A percentile compares a stretch with the other conserved stretches of the same genome.
These are phyloP conservation scores for Apiospora arundinis DNA, from an alignment of 2,329 filamentous ascomycete species.

Conservation along the genomic window DNA sequence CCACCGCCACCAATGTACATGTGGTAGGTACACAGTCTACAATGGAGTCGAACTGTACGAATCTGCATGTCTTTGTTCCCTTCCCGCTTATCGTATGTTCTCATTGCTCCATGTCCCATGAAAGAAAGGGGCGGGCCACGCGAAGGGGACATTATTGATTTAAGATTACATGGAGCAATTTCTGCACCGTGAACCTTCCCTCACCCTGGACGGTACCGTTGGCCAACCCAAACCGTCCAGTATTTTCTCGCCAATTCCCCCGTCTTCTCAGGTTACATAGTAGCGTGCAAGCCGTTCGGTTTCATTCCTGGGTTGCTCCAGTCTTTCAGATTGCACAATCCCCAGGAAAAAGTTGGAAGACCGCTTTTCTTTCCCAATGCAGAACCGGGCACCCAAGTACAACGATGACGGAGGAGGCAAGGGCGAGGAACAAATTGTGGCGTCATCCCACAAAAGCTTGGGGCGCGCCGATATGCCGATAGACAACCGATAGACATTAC, in stretches of 20 bases:
- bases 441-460: slow-evolving; percentile 7
- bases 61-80: neutral
- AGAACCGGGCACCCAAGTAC: neutral
- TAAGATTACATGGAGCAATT: slow-evolving; percentile 15
- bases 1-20: neutral
- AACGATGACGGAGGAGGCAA: slow-evolving; percentile 1
- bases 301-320: slow-evolving; percentile 1
- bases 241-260: neutral
- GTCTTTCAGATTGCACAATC: neutral
- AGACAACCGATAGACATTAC: slow-evolving; percentile 4
- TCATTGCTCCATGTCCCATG: neutral
- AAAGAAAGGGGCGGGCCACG: slow-evolving; percentile 13
- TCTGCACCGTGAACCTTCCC: slow-evolving; percentile 18
- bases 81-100: slow-evolving; percentile 12
- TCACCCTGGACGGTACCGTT: neutral
- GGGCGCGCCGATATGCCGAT: neutral
- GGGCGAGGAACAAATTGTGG: neutral
- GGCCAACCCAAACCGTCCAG: neutral
- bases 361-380: neutral
- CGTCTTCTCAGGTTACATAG: neutral
- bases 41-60: neutral
- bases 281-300: neutral
- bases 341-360: slow-evolving; percentile 3
- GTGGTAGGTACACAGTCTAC: neutral
- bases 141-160: slow-evolving; percentile 14